Evolutionary conservation across 2,329 filamentous ascomycete species (phyloP), one percentile per base, ranked within the genome.

Genomic region (Lomentospora prolificans): DNA sequence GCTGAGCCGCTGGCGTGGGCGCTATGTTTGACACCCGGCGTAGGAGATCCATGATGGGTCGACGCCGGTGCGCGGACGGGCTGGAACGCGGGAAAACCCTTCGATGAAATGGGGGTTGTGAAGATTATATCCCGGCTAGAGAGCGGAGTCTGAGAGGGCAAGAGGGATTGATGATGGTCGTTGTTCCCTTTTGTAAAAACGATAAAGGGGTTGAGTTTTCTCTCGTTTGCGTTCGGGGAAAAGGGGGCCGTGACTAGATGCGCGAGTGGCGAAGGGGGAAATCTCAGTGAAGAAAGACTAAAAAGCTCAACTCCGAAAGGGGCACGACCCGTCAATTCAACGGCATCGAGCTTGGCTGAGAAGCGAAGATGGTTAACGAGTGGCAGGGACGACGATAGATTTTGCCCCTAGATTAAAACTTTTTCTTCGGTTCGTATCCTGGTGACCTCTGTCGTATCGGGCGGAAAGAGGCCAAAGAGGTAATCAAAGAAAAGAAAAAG

Each of bases 31-130:
- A 74, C 60, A 77, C 77, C 66, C 79, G 77, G 64, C 78, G 73
- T 64, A 82, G 73, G 65, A 82, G 68, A 75, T 83, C 80, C 80
- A 82, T 83, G 67, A 62, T 58, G 55, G 53, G 19, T 19, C 6
- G 41, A 24, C 24, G 27, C 14, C 44, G 17, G 44, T 48, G 44
- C n/a, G 10, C 44, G 22, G 22, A 17, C 7, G 22, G 22, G 10
- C 17, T 14, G 44, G 5, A 27, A 28, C 14, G 24, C 33, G 39
- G 24, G 12, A n/a, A 27, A 33, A 52, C 30, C 7, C 30, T 44
- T 44, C 33, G 24, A 28, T 48, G 10, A 14, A 39, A 28, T n/a
- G 22, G 6, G 39, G 8, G 30, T 24, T 22, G 17, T 17, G 24
- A 22, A 14, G 24, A 30, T 4, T 51, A 28, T 41, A 30, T 50